A percentile compares a stretch with the other conserved stretches of the same genome.
These are phyloP conservation scores for Esteya vermicola DNA, from an alignment of 2,329 filamentous ascomycete species.

Conservation along the genomic window DNA sequence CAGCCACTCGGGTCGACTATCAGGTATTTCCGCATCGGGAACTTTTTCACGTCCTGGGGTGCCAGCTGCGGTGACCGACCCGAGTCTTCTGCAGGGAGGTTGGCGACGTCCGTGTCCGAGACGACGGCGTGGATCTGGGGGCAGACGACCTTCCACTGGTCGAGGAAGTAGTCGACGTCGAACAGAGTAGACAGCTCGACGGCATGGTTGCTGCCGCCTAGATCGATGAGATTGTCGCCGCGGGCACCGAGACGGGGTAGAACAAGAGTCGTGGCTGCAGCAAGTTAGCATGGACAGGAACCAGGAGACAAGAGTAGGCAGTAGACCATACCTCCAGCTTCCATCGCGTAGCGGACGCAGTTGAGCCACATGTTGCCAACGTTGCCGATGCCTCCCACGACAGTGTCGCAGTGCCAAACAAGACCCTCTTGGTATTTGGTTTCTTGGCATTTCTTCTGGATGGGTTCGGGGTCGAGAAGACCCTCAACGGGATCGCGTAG, in stretches of 20 bases:
- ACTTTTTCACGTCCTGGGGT: slow-evolving; percentile 3
- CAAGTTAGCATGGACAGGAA: not conserved
- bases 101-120: slow-evolving; percentile 2
- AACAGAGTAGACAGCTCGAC: slow-evolving; percentile 6
- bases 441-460: slow-evolving; percentile 13
- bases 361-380: slow-evolving; percentile 21
- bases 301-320: not conserved
- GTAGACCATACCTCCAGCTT: slow-evolving; percentile 10
- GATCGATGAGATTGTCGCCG: slow-evolving; percentile 10
- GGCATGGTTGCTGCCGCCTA: slow-evolving; percentile 4
- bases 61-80: slow-evolving; percentile 1
- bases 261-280: slow-evolving; percentile 7
- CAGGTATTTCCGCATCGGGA: slow-evolving; percentile 8
- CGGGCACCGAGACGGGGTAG: slow-evolving; percentile 11
- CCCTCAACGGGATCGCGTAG: slow-evolving; percentile 10
- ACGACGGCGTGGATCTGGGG: slow-evolving; percentile 8
- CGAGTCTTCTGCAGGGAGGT: slow-evolving; percentile 2
- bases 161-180: slow-evolving; percentile 7
- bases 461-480: slow-evolving; percentile 8
- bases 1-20: slow-evolving; percentile 11
- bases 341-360: slow-evolving; percentile 22
- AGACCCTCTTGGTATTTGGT: slow-evolving; percentile 19
- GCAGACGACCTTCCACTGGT: slow-evolving; percentile 5
- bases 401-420: slow-evolving; percentile 20
- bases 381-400: slow-evolving; percentile 22